Base-by-base conservation (phyloP, 2,329 filamentous ascomycete species). In the Juglanconis sp. region DNA sequence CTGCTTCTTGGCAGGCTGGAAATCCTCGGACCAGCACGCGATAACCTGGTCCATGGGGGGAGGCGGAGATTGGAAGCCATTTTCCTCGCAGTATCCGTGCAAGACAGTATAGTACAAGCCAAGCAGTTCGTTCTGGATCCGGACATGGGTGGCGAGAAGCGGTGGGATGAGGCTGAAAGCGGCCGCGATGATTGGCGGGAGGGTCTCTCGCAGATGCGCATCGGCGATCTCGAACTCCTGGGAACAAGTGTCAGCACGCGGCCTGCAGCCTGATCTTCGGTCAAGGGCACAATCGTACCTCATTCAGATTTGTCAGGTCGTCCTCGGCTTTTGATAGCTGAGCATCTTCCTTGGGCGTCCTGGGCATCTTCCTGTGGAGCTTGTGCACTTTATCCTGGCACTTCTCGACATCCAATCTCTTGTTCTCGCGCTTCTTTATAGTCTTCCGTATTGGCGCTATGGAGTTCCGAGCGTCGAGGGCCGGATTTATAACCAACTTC, bases 371-470 rank as follows among this genome's bases (percentile, higher is more conserved):
- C 71, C 87, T 87, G 66, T 86, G 80, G 46, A 87, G 81, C 67
- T 84, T 86, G 68, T 90, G 87, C 40, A 87, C 86, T 63, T 87
- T 86, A 66, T 87, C 84, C 72, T 91, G 87, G 66, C 87, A 87
- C 66, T 89, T 85, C 74, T 96, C 92, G 69, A 87, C 95, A 71
- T 96, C 92, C 61, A 93, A 72, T 56, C 91, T 88, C 74, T 87
- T 90, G 68, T 93, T 90, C 70, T 95, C 90, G 51, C 92, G 81
- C 73, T 91, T 92, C 76, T 94, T 95, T 69, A 96, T 91, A 1
- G 87, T 88, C 76, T 92, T 95, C 69, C 89, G 87, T 71, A 95
- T 80, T 2, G 89, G 87, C 65, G 87, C 84, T 62, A 94, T 80
- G 57, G 77, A 84, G 56, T 88, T 85, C 68, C 86, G 88, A 7